Base-by-base conservation (phyloP, 345 rosid species). In the Capsella bursapastoris region DNA sequence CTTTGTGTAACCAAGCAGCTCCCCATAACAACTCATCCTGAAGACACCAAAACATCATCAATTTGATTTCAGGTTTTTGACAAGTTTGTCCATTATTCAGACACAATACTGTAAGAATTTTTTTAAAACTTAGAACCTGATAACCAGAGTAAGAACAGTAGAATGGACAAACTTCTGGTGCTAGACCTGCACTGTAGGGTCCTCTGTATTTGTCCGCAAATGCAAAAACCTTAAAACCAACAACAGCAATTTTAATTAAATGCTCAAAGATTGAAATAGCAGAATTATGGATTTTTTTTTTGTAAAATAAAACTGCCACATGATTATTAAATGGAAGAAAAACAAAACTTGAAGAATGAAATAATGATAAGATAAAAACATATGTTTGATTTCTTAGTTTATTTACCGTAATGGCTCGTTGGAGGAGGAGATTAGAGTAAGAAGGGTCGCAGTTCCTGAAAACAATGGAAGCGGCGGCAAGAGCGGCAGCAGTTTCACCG, bases 1-100 rank as follows among this genome's bases (percentile, higher is more conserved):
- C 98, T 69, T 75, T 86, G 45, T 72, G 84, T 51, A 94, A 60
- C 98, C 98, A 94, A 49, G 91, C 79, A 57, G 98, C 96, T 38
- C 86, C 97, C 98, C 98, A 93, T 0, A 91, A 15, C 70, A 93
- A 80, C 66, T 91, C 98, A 83, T 89, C 98, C 95, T 93, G 55
- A 8, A 11, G 13, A 27, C 37, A 16, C 49, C 49, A 32, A 8
- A 34, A 8, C 12, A 28, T 11, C 15, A 16, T 7, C 8, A 12
- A 6, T 16, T 12, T n/a, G 1, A 50, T 34, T 48, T 14, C 11
- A 16, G 27, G 6, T 22, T 48, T 47, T 45, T 49, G 7, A 51
- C 25, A 22, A 22, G 25, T 22, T 22, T 22, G 25, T 22, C 25
- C 25, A 22, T 22, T 22, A 0, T 22, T 22, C 25, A 22, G 25